Conservation (phyloP, 768 basidiomycete species). For the Leccinum boreale region DNA sequence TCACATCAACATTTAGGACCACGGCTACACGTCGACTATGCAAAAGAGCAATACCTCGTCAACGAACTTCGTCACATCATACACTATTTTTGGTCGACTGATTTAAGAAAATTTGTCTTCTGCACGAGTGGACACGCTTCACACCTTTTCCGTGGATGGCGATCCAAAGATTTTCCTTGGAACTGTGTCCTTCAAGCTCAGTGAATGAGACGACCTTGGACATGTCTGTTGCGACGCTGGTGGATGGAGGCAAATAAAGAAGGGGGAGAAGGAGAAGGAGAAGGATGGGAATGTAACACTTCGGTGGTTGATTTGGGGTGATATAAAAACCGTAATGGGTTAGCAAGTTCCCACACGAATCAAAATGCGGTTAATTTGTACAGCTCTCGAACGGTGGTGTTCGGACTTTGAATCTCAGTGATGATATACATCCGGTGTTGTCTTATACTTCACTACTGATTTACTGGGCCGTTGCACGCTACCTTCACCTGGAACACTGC, state of each 20-base stretch:
- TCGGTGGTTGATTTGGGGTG: neutral
- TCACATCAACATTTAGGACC: slow-evolving; percentile 1
- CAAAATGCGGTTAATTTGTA: neutral
- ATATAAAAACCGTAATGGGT: slow-evolving; percentile 20
- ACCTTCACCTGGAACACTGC: neutral
- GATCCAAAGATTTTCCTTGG: slow-evolving; percentile 75
- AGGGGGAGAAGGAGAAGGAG: neutral
- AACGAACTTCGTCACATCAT: slow-evolving; percentile 89
- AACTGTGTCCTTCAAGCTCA: slow-evolving; percentile 73
- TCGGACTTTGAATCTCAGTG: neutral
- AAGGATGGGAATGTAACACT: slow-evolving; percentile 3
- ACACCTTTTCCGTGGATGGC: slow-evolving; percentile 83
- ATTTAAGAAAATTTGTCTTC: neutral
- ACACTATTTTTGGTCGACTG: slow-evolving; percentile 53
- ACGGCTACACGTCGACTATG: neutral
- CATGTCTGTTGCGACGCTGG: slow-evolving; percentile 27
- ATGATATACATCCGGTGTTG: neutral
- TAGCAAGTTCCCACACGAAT: slow-evolving; percentile 29
- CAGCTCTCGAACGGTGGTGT: neutral
- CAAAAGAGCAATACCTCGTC: slow-evolving; percentile 67
- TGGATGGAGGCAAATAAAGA: slow-evolving; percentile 11
- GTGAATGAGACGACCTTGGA: slow-evolving; percentile 63
- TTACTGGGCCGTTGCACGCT: neutral
- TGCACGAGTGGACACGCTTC: slow-evolving; percentile 1
- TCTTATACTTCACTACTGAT: neutral